These are phyloP conservation scores for Garcia nutans DNA, from an alignment of 345 rosid species.

Conservation along the genomic window DNA sequence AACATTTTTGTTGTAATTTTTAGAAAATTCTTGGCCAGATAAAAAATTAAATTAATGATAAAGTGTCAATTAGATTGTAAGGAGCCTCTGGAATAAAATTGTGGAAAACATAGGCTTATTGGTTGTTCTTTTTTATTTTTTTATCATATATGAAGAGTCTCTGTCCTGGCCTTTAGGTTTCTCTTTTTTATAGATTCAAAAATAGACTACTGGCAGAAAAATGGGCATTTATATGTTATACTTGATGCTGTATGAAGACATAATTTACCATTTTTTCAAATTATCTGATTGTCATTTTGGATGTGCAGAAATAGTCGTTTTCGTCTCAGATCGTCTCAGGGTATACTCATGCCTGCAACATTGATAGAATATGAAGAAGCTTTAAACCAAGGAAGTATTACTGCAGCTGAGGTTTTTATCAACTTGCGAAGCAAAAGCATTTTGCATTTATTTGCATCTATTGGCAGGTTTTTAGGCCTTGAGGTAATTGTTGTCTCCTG, in stretches of 20 bases:
- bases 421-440: conserved; percentile 90
- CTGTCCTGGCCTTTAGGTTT: neutral
- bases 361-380: conserved; percentile 86
- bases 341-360: conserved; percentile 53
- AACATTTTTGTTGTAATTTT: neutral
- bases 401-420: conserved; percentile 75
- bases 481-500: conserved; percentile 45
- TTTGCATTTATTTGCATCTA: conserved; percentile 74
- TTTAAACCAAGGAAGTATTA: conserved; percentile 77
- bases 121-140: neutral
- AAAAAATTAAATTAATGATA: neutral
- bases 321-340: conserved; percentile 70
- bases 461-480: conserved; percentile 95
- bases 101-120: too few relatives aligned
- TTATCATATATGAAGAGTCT: neutral
- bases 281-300: conserved; percentile 18
- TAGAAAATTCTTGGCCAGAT: neutral
- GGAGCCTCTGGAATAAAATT: neutral
- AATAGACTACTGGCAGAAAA: neutral
- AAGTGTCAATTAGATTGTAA: neutral
- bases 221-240: neutral
- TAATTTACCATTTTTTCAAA: conserved; percentile 6
- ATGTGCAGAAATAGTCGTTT: conserved; percentile 84
- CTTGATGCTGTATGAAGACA: conserved; percentile 2
- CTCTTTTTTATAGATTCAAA: neutral